Conservation (phyloP, 2,329 filamentous ascomycete genomes). For the Colletotrichum costaricense region DNA sequence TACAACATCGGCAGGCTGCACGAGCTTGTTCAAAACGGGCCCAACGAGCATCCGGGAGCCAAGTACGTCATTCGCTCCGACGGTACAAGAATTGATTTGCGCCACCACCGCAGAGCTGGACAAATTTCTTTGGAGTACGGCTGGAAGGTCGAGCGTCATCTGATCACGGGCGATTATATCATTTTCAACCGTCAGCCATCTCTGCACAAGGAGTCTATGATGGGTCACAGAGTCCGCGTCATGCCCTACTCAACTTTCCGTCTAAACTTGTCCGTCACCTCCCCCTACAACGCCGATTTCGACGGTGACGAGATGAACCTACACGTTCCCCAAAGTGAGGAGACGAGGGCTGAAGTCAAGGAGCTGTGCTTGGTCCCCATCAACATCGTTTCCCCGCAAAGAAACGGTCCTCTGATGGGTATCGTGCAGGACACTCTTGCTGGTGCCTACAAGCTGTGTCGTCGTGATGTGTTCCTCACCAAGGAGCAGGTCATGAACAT, state of each 20-base stretch:
- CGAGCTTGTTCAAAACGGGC: conserved; percentile 89
- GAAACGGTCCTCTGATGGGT: conserved; percentile 98
- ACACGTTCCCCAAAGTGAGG: conserved; percentile 97
- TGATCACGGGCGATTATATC: conserved; percentile 96
- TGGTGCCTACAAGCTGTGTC: conserved; percentile 96
- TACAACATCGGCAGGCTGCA: conserved; percentile 97
- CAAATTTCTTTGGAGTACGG: conserved; percentile 92
- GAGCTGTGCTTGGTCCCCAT: conserved; percentile 97
- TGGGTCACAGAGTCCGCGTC: conserved; percentile 96
- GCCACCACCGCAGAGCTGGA: conserved; percentile 89
- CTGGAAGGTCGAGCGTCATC: conserved; percentile 98
- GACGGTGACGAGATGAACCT: conserved; percentile 99
- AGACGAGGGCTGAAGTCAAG: conserved; percentile 93
- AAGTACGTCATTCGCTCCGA: conserved; percentile 96
- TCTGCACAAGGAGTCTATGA: conserved; percentile 99
- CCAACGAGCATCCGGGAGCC: conserved; percentile 93
- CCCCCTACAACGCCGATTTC: conserved; percentile 99
- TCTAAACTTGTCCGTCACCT: conserved; percentile 96
- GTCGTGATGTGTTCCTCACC: conserved; percentile 89
- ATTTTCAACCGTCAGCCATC: conserved; percentile 99
- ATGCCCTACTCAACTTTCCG: conserved; percentile 99
- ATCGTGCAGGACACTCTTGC: conserved; percentile 98
- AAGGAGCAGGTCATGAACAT: conserved; percentile 96
- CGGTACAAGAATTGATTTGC: conserved; percentile 93
- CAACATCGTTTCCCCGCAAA: conserved; percentile 97